Percentiles rank a stretch among this genome's conserved stretches.
These are phyloP conservation scores for Ambrosia hybrid DNA, from an alignment of 140 eudicot species.

Conservation along the genomic window DNA sequence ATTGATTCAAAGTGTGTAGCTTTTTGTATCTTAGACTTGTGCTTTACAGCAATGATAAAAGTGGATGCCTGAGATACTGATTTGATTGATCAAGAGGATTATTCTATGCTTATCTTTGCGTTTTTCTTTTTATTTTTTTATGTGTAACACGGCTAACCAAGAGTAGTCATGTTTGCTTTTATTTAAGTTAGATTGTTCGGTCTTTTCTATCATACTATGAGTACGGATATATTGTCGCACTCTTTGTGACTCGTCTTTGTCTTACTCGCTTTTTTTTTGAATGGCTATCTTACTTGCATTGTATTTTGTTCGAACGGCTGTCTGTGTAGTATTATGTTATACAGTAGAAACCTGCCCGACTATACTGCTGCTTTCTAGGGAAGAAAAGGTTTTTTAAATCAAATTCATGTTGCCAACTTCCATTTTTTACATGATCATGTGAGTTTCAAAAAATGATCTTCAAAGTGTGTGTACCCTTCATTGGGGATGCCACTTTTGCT, in stretches of 20 bases:
- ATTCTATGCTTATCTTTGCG: conserved; percentile 44
- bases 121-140: conserved; percentile 1
- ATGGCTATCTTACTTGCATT: neutral
- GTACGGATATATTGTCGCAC: too few relatives aligned
- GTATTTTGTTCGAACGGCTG: neutral
- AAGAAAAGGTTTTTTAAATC: conserved; percentile 26
- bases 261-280: too few relatives aligned
- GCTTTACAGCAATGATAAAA: conserved; percentile 26
- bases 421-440: conserved; percentile 22
- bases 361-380: conserved; percentile 17
- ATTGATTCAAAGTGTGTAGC: conserved; percentile 35
- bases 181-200: conserved; percentile 26
- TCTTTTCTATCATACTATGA: conserved; percentile 12
- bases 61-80: conserved; percentile 40
- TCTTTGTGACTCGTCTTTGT: too few relatives aligned
- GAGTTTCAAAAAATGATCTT: conserved; percentile 25
- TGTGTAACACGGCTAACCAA: too few relatives aligned
- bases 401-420: neutral
- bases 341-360: neutral
- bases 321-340: neutral
- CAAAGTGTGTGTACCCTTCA: conserved; percentile 23
- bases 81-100: conserved; percentile 36
- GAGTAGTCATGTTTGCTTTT: neutral
- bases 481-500: too few relatives aligned
- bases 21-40: conserved; percentile 44